A percentile compares a stretch with the other conserved stretches of the same genome.
Conservation (phyloP, 371 early-diverging fungal genomes). For the Batrachochytrium dendrobatidis region DNA sequence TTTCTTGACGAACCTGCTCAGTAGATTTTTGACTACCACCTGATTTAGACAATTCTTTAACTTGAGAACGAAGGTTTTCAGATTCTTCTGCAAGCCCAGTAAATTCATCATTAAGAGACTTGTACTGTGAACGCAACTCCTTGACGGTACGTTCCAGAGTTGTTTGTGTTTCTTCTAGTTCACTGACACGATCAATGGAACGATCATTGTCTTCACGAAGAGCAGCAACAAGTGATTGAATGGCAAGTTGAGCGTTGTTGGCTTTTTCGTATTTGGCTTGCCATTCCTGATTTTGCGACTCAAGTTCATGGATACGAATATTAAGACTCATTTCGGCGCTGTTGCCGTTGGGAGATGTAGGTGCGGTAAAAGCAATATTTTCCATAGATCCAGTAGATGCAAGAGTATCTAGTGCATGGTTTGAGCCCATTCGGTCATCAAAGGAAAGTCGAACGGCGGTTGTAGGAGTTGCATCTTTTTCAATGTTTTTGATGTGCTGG, state of each 20-base stretch:
- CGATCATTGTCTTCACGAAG: background rate
- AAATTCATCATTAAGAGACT: conserved; percentile 13
- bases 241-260: background rate
- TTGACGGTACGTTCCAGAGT: conserved; percentile 1
- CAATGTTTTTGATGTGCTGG: conserved; percentile 3
- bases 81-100: conserved; percentile 9
- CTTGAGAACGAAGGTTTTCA: conserved; percentile 3
- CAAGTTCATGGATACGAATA: background rate
- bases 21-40: background rate
- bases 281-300: background rate
- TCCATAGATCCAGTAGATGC: background rate
- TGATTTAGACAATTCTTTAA: background rate
- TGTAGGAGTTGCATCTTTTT: background rate
- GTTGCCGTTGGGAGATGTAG: background rate
- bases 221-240: background rate
- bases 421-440: background rate
- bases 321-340: no score
- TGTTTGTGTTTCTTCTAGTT: conserved; percentile 4
- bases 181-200: background rate
- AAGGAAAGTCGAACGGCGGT: background rate
- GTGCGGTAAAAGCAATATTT: background rate
- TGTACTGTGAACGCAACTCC: conserved; percentile 11
- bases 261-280: background rate
- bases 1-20: conserved; percentile 10
- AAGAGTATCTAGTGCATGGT: background rate